Conservation (phyloP, 495 filamentous ascomycete genomes). For the Talaromyces proteolyticus region DNA sequence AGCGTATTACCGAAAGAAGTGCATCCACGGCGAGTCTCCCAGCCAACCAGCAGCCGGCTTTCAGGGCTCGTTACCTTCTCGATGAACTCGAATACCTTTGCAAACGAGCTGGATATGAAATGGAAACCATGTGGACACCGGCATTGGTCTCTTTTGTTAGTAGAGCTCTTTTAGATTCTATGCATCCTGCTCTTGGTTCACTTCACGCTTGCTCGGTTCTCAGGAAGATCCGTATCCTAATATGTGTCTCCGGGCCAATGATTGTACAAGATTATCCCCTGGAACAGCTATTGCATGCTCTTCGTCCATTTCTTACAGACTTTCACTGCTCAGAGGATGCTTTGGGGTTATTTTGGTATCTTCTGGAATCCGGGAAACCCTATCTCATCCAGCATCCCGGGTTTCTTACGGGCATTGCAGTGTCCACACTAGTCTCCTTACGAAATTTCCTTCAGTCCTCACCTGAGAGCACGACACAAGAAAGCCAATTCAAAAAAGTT, state of each 20-base stretch:
- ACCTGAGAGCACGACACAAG: slow-evolving; percentile 66
- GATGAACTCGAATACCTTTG: slow-evolving; percentile 73
- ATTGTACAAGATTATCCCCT: slow-evolving; percentile 74
- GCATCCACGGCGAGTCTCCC: slow-evolving; percentile 55
- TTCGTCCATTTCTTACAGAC: slow-evolving; percentile 74
- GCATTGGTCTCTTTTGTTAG: slow-evolving; percentile 67
- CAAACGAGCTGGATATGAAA: slow-evolving; percentile 57
- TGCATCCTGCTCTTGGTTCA: slow-evolving; percentile 83
- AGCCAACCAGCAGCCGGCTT: slow-evolving; percentile 77
- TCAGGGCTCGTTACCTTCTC: slow-evolving; percentile 67
- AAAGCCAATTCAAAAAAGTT: slow-evolving; percentile 66
- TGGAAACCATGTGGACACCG: slow-evolving; percentile 67
- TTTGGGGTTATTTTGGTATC: slow-evolving; percentile 79
- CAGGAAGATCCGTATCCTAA: slow-evolving; percentile 74
- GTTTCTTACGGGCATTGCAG: slow-evolving; percentile 71
- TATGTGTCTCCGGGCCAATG: slow-evolving; percentile 67
- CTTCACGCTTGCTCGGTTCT: slow-evolving; percentile 81
- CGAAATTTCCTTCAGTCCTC: slow-evolving; percentile 62
- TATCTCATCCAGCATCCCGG: slow-evolving; percentile 60
- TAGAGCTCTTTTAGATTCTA: slow-evolving; percentile 69
- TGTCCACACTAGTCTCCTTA: slow-evolving; percentile 70
- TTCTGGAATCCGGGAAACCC: slow-evolving; percentile 60
- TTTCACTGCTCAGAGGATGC: slow-evolving; percentile 88
- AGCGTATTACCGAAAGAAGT: slow-evolving; percentile 58
- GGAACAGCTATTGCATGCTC: slow-evolving; percentile 83